Evolutionary conservation across 1,139 yeast genomes (phyloP).

Genomic region (Yamadazyma jaroonii): DNA sequence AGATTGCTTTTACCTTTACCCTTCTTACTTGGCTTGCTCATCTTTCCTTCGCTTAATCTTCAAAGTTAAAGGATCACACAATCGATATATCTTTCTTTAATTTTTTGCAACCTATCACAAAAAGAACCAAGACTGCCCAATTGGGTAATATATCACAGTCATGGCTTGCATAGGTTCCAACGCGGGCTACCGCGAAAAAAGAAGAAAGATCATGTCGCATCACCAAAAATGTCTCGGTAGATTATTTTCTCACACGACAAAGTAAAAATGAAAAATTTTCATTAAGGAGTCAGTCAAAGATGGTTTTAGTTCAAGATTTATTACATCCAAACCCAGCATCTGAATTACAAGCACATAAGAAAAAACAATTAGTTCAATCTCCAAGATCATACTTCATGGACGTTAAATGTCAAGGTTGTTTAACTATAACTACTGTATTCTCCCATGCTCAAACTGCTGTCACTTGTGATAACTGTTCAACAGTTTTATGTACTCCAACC

Average conservation of each 20-base stretch:
- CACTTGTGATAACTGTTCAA: conserved; percentile 97
- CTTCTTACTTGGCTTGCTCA: not conserved
- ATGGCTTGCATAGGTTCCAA: no score
- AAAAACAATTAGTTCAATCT: conserved; percentile 93
- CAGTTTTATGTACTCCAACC: conserved; percentile 97
- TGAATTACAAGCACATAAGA: conserved; percentile 96
- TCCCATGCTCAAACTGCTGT: conserved; percentile 99
- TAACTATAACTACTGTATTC: conserved; percentile 98
- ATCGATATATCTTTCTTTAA: not conserved
- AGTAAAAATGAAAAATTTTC: conserved; percentile 2
- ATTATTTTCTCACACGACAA: not conserved
- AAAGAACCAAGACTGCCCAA: not conserved
- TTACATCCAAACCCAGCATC: conserved; percentile 97
- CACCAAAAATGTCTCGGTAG: not conserved
- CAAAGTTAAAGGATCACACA: no score
- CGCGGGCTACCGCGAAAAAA: no score
- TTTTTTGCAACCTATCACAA: not conserved
- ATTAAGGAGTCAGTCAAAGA: conserved; percentile 1
- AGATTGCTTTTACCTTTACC: not conserved
- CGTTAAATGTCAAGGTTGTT: conserved; percentile 99
- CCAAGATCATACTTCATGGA: conserved; percentile 99
- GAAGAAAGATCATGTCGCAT: no score
- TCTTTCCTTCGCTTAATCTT: no score
- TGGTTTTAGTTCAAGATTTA: conserved; percentile 96
- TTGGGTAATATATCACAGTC: no score